These are phyloP conservation scores for Noccaea bulbosa DNA, from an alignment of 345 rosid genomes.

Conservation along the genomic window DNA sequence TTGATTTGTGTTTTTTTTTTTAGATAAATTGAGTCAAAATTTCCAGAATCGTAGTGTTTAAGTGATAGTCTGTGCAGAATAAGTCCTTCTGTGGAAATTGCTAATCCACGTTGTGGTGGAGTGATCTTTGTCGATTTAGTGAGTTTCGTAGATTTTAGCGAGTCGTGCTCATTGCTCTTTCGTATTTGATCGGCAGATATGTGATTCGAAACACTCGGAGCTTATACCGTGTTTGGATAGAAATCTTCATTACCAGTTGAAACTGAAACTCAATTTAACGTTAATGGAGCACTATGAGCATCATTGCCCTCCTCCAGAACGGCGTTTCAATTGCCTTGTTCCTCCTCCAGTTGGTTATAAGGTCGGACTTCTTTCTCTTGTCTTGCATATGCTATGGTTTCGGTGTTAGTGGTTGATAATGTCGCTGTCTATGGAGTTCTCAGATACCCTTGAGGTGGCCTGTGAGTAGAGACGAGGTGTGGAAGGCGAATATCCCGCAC, in stretches of 20 bases:
- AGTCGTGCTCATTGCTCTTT: neutral
- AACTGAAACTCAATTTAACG: constrained; percentile 70
- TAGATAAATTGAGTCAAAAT: neutral
- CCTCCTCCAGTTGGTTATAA: constrained; percentile 90
- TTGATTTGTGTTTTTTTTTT: neutral
- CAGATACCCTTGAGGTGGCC: constrained; percentile 98
- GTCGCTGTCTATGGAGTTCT: constrained; percentile 52
- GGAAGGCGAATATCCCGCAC: constrained; percentile 96
- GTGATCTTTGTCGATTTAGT: constrained; percentile 5
- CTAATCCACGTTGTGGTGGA: constrained; percentile 1
- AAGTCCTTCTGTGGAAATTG: constrained; percentile 15
- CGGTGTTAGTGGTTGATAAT: constrained; percentile 47
- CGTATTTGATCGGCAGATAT: constrained; percentile 55
- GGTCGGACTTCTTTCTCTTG: constrained; percentile 50
- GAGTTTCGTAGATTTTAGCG: constrained; percentile 16
- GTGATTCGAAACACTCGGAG: constrained; percentile 79
- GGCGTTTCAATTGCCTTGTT: constrained; percentile 86
- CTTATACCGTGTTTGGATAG: constrained; percentile 93
- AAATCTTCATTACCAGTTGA: constrained; percentile 77
- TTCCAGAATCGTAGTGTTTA: constrained; percentile 2
- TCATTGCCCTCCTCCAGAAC: constrained; percentile 85
- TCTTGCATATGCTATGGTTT: constrained; percentile 20
- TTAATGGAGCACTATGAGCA: constrained; percentile 97
- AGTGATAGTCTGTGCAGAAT: neutral
- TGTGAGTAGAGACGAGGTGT: constrained; percentile 92